These are phyloP conservation scores for Insectozyma bohioensis DNA, from an alignment of 1,139 yeast genomes.

Conservation along the genomic window DNA sequence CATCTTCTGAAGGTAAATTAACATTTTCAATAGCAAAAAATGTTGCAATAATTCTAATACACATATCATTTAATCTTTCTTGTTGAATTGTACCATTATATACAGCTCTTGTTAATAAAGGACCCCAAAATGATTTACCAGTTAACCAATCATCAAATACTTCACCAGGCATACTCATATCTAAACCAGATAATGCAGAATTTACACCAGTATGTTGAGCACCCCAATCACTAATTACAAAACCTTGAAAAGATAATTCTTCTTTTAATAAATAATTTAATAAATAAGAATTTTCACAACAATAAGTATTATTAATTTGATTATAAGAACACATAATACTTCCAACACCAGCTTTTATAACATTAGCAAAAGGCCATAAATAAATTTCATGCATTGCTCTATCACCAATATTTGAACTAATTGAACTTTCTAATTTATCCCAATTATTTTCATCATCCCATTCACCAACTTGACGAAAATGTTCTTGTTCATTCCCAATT, in stretches of 20 bases:
- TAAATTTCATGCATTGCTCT: conserved; percentile 63
- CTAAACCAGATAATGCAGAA: conserved; percentile 59
- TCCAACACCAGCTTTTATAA: conserved; percentile 59
- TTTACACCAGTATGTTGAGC: conserved; percentile 61
- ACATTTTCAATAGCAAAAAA: conserved; percentile 45
- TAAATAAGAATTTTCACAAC: conserved; percentile 61
- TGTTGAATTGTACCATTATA: conserved; percentile 58
- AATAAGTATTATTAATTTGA: conserved; percentile 55
- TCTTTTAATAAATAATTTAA: conserved; percentile 57
- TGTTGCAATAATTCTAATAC: conserved; percentile 55
- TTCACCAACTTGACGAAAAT: conserved; percentile 58
- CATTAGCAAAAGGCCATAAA: conserved; percentile 69
- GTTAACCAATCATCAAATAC: conserved; percentile 52
- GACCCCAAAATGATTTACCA: conserved; percentile 61
- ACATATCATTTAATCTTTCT: conserved; percentile 62
- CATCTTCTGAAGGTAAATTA: conserved; percentile 37
- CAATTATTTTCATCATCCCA: conserved; percentile 49
- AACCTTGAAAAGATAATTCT: conserved; percentile 67
- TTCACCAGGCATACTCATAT: conserved; percentile 71
- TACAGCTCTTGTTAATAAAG: conserved; percentile 53
- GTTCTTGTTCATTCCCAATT: conserved; percentile 66
- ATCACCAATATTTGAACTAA: conserved; percentile 58
- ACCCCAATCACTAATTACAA: conserved; percentile 67
- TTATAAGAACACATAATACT: conserved; percentile 65
- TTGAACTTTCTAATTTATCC: conserved; percentile 37